phyloP scores from a whole-genome alignment of 176 grass and related monocot genomes.

The Areca catechu region DNA sequence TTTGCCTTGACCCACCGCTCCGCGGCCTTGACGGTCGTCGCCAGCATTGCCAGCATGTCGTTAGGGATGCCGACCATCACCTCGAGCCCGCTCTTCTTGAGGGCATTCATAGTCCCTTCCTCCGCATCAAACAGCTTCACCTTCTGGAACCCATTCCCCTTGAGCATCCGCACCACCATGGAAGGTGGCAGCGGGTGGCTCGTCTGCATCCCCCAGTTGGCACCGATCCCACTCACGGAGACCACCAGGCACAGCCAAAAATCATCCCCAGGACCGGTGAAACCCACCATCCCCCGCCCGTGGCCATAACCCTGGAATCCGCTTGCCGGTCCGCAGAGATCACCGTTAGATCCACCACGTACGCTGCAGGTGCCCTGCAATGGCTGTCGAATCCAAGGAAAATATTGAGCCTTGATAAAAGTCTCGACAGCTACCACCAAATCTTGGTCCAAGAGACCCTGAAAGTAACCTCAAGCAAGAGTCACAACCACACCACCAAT shows the following conservation, averaged over 20 bases:
- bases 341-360: too few relatives aligned
- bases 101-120: slow-evolving; percentile 73
- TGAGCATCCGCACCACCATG: slow-evolving; percentile 82
- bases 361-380: too few relatives aligned
- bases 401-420: too few relatives aligned
- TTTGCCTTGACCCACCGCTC: slow-evolving; percentile 74
- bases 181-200: slow-evolving; percentile 82
- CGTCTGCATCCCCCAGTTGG: slow-evolving; percentile 94
- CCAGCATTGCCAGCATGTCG: slow-evolving; percentile 54
- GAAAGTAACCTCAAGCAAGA: too few relatives aligned
- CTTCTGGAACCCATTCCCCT: slow-evolving; percentile 74
- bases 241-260: slow-evolving; percentile 37
- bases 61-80: slow-evolving; percentile 99
- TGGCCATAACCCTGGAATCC: background rate
- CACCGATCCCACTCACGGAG: slow-evolving; percentile 61
- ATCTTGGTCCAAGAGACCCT: too few relatives aligned
- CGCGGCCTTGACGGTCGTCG: slow-evolving; percentile 53
- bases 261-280: slow-evolving; percentile 17
- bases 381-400: too few relatives aligned
- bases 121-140: slow-evolving; percentile 95
- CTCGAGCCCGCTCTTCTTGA: slow-evolving; percentile 87
- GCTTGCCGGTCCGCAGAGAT: too few relatives aligned
- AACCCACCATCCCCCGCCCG: background rate
- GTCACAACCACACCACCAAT: too few relatives aligned
- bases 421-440: too few relatives aligned